Conservation (phyloP, 192 early-diverging fungal species). For the Rhizoclosmatium sp. region DNA sequence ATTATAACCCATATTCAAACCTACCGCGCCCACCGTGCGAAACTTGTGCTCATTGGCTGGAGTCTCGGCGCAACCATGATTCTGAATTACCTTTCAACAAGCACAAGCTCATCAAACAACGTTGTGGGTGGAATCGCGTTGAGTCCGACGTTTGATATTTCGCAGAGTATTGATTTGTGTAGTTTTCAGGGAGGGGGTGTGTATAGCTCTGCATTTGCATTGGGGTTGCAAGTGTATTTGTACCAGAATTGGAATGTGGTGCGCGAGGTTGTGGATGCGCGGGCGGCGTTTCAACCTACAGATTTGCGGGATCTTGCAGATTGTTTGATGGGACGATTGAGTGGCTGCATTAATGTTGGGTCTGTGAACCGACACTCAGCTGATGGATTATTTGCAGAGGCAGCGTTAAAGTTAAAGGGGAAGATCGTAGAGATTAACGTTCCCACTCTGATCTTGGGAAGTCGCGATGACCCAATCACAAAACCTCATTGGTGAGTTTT, state of each 20-base stretch:
- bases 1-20: constrained; percentile 79
- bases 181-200: not conserved
- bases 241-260: constrained; percentile 16
- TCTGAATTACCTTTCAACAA: not conserved
- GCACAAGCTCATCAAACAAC: too few relatives aligned
- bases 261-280: not conserved
- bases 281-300: not conserved
- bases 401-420: not conserved
- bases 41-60: constrained; percentile 83
- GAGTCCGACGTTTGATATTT: constrained; percentile 22
- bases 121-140: not conserved
- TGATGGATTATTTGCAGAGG: constrained; percentile 1
- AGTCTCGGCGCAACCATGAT: constrained; percentile 77
- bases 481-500: constrained; percentile 20
- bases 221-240: constrained; percentile 21
- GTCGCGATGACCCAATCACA: constrained; percentile 91
- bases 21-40: constrained; percentile 60
- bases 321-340: not conserved
- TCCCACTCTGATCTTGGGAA: constrained; percentile 84
- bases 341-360: not conserved
- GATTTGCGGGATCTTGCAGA: constrained; percentile 17
- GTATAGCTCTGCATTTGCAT: constrained; percentile 16
- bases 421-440: constrained; percentile 61
- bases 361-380: too few relatives aligned
- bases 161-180: constrained; percentile 21